These are phyloP conservation scores for Paraconiothyrium sp. DNA, from an alignment of 2,329 filamentous ascomycete genomes.

Conservation along the genomic window DNA sequence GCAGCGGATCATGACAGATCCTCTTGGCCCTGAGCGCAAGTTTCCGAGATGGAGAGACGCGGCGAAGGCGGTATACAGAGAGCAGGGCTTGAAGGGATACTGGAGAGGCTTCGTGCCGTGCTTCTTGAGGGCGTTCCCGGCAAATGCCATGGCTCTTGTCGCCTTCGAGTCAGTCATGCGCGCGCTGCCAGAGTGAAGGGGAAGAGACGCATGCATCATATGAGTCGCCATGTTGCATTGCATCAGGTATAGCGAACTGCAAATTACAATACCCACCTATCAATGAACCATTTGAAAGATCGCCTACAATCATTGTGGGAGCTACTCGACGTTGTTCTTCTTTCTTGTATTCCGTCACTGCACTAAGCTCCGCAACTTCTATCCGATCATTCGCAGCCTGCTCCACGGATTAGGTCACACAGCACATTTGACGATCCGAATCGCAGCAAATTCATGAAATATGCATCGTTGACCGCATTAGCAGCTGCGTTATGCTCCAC, in stretches of 20 bases:
- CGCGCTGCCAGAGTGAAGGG: slow-evolving; percentile 41
- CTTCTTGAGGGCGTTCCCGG: slow-evolving; percentile 92
- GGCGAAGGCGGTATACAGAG: slow-evolving; percentile 76
- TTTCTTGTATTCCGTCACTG: background rate
- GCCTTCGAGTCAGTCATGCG: slow-evolving; percentile 95
- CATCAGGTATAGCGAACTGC: background rate
- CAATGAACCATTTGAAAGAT: background rate
- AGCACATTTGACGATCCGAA: no score
- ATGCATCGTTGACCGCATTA: no score
- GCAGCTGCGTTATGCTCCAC: no score
- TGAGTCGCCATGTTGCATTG: background rate
- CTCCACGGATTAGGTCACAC: no score
- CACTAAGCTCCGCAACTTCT: background rate
- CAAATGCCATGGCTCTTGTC: slow-evolving; percentile 91
- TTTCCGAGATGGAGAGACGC: slow-evolving; percentile 84
- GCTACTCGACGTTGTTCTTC: background rate
- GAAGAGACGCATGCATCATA: background rate
- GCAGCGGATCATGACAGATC: slow-evolving; percentile 96
- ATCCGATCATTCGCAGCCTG: no score
- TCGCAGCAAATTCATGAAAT: no score
- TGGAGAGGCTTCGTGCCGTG: slow-evolving; percentile 94
- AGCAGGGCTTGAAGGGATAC: slow-evolving; percentile 81
- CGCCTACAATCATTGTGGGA: background rate
- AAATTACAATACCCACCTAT: slow-evolving; percentile 2
- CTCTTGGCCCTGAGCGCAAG: slow-evolving; percentile 70